Base-by-base conservation (phyloP, 2,329 filamentous ascomycete species). In the Trichophyton equinum region DNA sequence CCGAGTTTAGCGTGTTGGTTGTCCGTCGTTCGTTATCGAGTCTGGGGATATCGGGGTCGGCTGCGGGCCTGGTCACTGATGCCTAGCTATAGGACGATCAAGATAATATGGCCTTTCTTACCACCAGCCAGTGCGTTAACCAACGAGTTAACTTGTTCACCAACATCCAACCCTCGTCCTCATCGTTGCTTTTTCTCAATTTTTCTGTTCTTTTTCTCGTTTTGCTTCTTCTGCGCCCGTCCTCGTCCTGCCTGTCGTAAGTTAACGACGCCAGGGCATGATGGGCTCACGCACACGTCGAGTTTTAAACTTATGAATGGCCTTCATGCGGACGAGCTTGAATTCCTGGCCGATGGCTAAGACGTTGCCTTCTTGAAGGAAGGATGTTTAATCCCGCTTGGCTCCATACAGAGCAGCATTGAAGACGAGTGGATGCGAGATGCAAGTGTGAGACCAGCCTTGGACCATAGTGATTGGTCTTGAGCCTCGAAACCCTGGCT, bases 391-490 rank as follows among this genome's bases (percentile, higher is more conserved):
- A 53, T 53, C 49, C 49, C 44, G 42, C 42, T 53, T 53, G 49
- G 25, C 49, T 53, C 27, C 49, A 53, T 53, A 27, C 22, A 44
- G 40, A n/a, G 22, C 49, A 25, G 49, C 49, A 18, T 25, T 33
- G 51, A 36, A 38, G 51, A 55, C 25, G n/a, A 18, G 51, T 36
- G 51, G 51, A 55, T 55, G 51, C 51, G 27, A 55, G 51, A 27
- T 55, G 51, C 51, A 55, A 36, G 27, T 36, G 51, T 55, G 51
- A 55, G 51, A 55, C 51, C 51, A 55, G 51, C 51, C 51, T 55
- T 55, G 51, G 51, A 55, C 51, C 51, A 55, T 55, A 55, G 51
- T 55, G 51, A 55, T 55, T 55, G 51, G 51, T 55, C 51, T 55
- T 55, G 51, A 2, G 20, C n/a, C 27, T 36, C 51, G 7, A 55